These are phyloP conservation scores for Moesziomyces aphidis DNA, from an alignment of 1,284 basidiomycete genomes.

Conservation along the genomic window DNA sequence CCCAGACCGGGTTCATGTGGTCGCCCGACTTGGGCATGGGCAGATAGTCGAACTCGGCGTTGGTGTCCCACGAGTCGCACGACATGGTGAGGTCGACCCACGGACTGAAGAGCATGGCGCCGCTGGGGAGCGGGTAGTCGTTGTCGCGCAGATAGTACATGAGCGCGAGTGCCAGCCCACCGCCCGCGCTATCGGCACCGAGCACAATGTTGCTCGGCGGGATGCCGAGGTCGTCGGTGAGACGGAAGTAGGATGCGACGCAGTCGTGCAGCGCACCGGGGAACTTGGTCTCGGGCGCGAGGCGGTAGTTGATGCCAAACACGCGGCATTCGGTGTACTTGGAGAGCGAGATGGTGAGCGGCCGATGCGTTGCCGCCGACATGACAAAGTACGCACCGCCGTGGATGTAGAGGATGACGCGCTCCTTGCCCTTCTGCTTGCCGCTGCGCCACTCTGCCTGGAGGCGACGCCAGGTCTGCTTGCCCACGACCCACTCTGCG, in stretches of 20 bases:
- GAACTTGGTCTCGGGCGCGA: constrained; percentile 93
- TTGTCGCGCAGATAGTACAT: constrained; percentile 82
- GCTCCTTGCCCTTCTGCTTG: constrained; percentile 73
- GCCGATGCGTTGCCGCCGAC: constrained; percentile 90
- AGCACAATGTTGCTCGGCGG: constrained; percentile 77
- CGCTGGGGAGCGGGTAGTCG: constrained; percentile 60
- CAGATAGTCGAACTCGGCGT: constrained; percentile 74
- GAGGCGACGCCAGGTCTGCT: constrained; percentile 86
- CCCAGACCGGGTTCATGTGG: constrained; percentile 90
- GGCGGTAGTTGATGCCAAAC: constrained; percentile 96
- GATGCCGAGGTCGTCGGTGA: constrained; percentile 88
- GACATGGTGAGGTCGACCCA: constrained; percentile 85
- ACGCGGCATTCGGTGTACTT: constrained; percentile 90
- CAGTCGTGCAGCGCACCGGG: constrained; percentile 94
- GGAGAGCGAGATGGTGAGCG: constrained; percentile 90
- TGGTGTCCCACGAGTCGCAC: constrained; percentile 96
- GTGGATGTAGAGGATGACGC: constrained; percentile 91
- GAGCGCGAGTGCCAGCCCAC: constrained; percentile 84
- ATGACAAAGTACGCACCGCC: constrained; percentile 97
- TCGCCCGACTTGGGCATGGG: constrained; percentile 75
- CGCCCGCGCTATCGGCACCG: constrained; percentile 90
- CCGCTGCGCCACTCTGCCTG: constrained; percentile 78
- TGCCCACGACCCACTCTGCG: constrained; percentile 96
- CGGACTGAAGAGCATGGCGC: constrained; percentile 66
- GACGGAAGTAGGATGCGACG: constrained; percentile 85